Conservation (phyloP, 1,284 basidiomycete genomes). For the Cutaneotrichosporon sp. region DNA sequence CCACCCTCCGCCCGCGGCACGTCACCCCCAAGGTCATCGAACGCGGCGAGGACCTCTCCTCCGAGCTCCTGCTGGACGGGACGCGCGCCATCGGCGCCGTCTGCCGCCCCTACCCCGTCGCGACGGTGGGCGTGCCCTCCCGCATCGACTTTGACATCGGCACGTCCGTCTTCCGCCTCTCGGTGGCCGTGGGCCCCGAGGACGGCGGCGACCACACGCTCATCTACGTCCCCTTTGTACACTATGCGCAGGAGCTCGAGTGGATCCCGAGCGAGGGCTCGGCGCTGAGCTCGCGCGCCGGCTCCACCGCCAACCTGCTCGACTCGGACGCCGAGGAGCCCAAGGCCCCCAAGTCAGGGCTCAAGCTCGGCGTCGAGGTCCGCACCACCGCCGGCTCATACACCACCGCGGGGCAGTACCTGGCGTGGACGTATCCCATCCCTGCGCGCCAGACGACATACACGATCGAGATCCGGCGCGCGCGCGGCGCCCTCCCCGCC, state of each 20-base stretch:
- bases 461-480: slow-evolving; percentile 66
- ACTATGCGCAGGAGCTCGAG: slow-evolving; percentile 65
- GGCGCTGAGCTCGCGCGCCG: background rate
- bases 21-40: slow-evolving; percentile 45
- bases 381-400: slow-evolving; percentile 67
- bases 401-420: slow-evolving; percentile 65
- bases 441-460: slow-evolving; percentile 62
- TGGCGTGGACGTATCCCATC: slow-evolving; percentile 83
- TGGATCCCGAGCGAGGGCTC: slow-evolving; percentile 10
- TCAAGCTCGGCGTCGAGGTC: slow-evolving; percentile 54
- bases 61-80: slow-evolving; percentile 75
- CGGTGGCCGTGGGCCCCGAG: slow-evolving; percentile 62
- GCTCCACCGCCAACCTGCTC: background rate
- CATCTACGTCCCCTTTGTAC: slow-evolving; percentile 84
- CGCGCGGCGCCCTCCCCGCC: slow-evolving; percentile 58
- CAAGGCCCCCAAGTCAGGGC: background rate
- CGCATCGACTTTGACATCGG: slow-evolving; percentile 75
- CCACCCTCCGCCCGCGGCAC: slow-evolving; percentile 24
- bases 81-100: slow-evolving; percentile 79
- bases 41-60: slow-evolving; percentile 51
- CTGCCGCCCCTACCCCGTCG: slow-evolving; percentile 74
- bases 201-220: slow-evolving; percentile 64
- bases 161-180: slow-evolving; percentile 68
- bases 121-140: slow-evolving; percentile 66
- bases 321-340: background rate